These are phyloP conservation scores for Leccinum pellstonianum DNA, from an alignment of 768 basidiomycete genomes.

Conservation along the genomic window DNA sequence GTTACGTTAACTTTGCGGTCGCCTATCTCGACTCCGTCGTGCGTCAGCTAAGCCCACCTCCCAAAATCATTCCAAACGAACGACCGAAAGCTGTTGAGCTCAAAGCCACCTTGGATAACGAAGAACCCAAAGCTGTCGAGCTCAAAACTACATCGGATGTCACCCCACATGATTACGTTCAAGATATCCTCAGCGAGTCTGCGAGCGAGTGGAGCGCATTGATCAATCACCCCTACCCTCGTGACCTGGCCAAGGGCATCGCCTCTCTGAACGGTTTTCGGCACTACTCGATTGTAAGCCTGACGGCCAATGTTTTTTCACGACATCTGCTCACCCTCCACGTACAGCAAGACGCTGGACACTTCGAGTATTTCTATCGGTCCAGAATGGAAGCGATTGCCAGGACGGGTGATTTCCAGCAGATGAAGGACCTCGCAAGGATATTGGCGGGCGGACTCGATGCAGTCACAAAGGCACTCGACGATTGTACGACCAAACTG, in stretches of 20 bases:
- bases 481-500: not conserved
- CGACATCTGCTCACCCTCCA: not conserved
- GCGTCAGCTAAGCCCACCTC: no score
- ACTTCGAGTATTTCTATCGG: constrained; percentile 7
- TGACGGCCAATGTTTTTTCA: no score
- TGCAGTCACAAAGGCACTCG: not conserved
- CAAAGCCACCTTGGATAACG: not conserved
- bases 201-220: not conserved
- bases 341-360: constrained; percentile 4
- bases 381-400: not conserved
- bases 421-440: not conserved
- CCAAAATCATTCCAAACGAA: not conserved
- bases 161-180: constrained; percentile 3
- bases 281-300: constrained; percentile 9
- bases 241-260: not conserved
- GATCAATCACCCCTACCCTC: not conserved
- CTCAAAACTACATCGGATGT: not conserved
- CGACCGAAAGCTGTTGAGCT: not conserved
- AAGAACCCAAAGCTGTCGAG: not conserved
- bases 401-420: not conserved
- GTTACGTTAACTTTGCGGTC: not conserved
- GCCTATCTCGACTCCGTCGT: not conserved
- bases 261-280: constrained; percentile 5
- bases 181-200: not conserved
- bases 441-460: not conserved